Base-by-base conservation (phyloP, 345 rosid genomes). In the Pistacia integerrima region DNA sequence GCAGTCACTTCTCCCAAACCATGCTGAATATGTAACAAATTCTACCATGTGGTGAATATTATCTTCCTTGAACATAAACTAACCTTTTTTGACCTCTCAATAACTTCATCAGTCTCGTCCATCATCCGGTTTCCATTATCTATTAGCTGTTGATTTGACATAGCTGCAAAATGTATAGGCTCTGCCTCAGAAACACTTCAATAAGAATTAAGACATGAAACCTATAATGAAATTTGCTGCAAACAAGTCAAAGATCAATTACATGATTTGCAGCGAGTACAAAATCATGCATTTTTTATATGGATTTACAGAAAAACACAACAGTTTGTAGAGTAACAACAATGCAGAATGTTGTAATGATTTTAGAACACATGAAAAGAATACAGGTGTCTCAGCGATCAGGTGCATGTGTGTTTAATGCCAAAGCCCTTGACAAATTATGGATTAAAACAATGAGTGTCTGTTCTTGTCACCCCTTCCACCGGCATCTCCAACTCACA, bases 101-200 rank as follows among this genome's bases (percentile, higher is more conserved):
- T 90, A 76, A 94, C 95, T 82, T 93, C 90, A 87, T 96, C 98
- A 67, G 97, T 96, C 84, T 92, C 97, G 80, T 92, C 95, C 97
- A 92, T 88, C 95, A 91, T 93, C 20, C 71, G 77, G 68, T 92
- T 85, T 72, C 97, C 99, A 51, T 74, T 83, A 85, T 92, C 87
- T 83, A 90, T 77, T 49, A 93, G 86, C 75, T 91, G 89, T 81
- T 93, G 90, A 82, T 92, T 92, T 59, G 97, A 82, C 98, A 96
- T 93, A 35, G 91, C 98, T 93, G 93, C 78, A 73, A 77, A 75
- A 69, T 38, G 35, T 61, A 76, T 17, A 78, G 28, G 8, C 64
- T 71, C 62, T 6, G 46, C 63, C 33, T 82, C 58, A 80, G 67
- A 80, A 64, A 59, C 18, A 64, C 66, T 56, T 52, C 56, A 65